phyloP scores from a whole-genome alignment of 2,329 filamentous ascomycete species.

The Fonsecaea erecta region DNA sequence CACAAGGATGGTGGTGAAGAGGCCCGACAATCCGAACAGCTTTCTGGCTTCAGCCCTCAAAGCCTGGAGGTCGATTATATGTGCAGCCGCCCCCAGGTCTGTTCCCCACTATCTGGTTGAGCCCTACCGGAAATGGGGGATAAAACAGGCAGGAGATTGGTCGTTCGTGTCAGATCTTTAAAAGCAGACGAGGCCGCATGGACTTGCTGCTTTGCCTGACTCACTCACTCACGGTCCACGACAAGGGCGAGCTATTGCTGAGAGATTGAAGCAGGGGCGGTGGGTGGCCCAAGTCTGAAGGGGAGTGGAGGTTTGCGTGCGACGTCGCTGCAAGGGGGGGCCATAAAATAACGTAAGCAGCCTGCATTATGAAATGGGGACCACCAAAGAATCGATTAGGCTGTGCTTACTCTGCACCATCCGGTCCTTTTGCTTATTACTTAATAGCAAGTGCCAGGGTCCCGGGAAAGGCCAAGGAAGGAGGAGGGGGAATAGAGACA shows the following conservation, averaged over 20 bases:
- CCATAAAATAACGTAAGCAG: slow-evolving; percentile 8
- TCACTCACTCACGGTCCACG: not conserved
- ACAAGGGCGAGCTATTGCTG: not conserved
- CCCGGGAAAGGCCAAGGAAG: too few species aligned
- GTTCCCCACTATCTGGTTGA: not conserved
- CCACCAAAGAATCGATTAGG: too few species aligned
- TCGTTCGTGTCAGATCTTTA: slow-evolving; percentile 4
- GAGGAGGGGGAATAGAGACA: too few species aligned
- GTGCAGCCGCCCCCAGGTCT: not conserved
- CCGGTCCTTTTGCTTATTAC: not conserved
- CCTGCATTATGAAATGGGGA: slow-evolving; percentile 1
- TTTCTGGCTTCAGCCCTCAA: not conserved
- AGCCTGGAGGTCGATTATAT: not conserved
- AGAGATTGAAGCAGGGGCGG: not conserved
- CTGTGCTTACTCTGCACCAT: not conserved
- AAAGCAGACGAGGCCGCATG: not conserved
- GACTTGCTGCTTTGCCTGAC: not conserved
- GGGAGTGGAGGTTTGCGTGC: too few species aligned
- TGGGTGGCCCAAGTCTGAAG: not conserved
- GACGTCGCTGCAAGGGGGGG: too few species aligned
- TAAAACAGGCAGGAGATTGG: not conserved
- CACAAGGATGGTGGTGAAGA: not conserved
- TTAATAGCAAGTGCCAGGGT: not conserved
- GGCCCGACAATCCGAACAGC: not conserved
- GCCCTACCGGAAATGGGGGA: not conserved